These are phyloP conservation scores for Verticillium dahliae DNA, from an alignment of 2,329 filamentous ascomycete genomes.

Conservation along the genomic window DNA sequence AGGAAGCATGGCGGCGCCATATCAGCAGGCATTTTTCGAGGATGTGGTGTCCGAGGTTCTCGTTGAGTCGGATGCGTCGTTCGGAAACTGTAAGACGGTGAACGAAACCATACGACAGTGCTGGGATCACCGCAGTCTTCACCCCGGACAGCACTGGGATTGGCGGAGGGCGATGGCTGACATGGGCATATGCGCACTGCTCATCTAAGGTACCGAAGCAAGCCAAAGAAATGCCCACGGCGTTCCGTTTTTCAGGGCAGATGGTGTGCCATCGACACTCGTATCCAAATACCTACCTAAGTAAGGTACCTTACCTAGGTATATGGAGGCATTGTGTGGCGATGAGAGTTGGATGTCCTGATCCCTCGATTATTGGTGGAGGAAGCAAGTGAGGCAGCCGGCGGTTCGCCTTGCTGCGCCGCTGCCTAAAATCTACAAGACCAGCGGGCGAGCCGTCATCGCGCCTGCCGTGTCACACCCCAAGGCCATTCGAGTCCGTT, in stretches of 20 bases:
- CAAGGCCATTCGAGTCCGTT: background rate
- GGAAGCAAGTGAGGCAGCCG: background rate
- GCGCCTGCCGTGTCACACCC: background rate
- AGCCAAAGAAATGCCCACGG: too few species aligned
- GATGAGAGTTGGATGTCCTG: background rate
- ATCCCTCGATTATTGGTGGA: background rate
- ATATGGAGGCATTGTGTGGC: background rate
- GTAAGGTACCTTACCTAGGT: background rate
- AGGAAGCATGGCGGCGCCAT: constrained; percentile 3
- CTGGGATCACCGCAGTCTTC: background rate
- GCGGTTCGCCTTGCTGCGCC: background rate
- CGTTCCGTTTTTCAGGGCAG: too few species aligned
- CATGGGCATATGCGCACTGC: background rate
- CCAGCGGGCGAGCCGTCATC: background rate
- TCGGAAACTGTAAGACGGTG: constrained; percentile 6
- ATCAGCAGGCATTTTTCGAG: constrained; percentile 4
- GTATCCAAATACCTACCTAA: too few species aligned
- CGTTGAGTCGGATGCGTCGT: background rate
- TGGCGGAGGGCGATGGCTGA: background rate
- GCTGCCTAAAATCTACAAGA: background rate
- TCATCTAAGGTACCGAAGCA: background rate
- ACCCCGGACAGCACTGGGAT: background rate
- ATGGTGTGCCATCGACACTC: too few species aligned
- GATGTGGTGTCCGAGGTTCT: constrained; percentile 3
- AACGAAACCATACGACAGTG: background rate